These are phyloP conservation scores for Kwoniella pini DNA, from an alignment of 768 basidiomycete species.

Conservation along the genomic window DNA sequence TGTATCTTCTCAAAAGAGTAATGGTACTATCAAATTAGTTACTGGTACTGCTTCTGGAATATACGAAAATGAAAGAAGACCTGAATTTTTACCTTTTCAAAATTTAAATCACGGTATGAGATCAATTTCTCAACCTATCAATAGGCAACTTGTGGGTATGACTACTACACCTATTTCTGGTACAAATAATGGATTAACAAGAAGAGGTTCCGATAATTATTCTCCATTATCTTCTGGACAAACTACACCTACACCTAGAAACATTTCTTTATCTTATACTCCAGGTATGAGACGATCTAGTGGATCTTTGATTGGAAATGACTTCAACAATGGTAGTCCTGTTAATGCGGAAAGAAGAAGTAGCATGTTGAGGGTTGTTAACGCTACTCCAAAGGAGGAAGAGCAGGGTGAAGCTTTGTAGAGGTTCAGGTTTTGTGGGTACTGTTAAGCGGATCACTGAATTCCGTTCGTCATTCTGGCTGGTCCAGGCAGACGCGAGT, in stretches of 20 bases:
- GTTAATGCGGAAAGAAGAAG: constrained; percentile 19
- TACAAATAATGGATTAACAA: not conserved
- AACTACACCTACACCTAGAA: constrained; percentile 21
- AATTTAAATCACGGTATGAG: not conserved
- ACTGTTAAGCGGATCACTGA: not conserved
- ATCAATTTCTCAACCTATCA: constrained; percentile 15
- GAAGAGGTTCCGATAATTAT: constrained; percentile 26
- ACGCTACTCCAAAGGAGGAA: constrained; percentile 26
- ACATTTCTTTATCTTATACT: constrained; percentile 7
- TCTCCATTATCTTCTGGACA: constrained; percentile 22
- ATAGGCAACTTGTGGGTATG: constrained; percentile 24
- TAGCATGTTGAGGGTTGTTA: constrained; percentile 35
- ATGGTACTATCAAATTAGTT: constrained; percentile 28
- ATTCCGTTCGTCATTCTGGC: not conserved
- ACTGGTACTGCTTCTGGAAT: not conserved
- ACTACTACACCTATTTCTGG: not conserved
- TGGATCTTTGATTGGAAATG: not conserved
- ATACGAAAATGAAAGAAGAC: constrained; percentile 11
- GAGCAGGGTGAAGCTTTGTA: not conserved
- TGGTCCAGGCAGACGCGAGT: constrained; percentile 1
- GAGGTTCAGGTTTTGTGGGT: too few relatives aligned
- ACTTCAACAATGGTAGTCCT: not conserved
- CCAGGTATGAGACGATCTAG: constrained; percentile 12
- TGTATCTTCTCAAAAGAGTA: constrained; percentile 6
- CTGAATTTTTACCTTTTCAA: constrained; percentile 18